Percentiles rank a stretch among this genome's conserved stretches.
These are phyloP conservation scores for Akanthomyces muscarius DNA, from an alignment of 2,329 filamentous ascomycete genomes.

Conservation along the genomic window DNA sequence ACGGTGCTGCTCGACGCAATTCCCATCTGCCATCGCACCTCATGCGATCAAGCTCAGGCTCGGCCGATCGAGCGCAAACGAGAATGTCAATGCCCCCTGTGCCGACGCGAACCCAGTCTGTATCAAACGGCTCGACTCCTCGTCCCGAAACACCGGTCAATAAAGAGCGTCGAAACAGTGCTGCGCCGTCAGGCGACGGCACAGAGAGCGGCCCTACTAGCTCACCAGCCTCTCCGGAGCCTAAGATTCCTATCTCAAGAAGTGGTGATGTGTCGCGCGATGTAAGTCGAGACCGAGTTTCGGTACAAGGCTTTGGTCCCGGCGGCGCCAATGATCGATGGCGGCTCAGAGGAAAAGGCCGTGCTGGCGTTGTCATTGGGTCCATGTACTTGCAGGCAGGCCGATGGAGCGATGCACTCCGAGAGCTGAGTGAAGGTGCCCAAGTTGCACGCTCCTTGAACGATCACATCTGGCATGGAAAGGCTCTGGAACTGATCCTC, in stretches of 20 bases:
- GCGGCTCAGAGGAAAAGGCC: slow-evolving; percentile 75
- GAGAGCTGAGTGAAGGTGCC: slow-evolving; percentile 77
- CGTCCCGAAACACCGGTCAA: slow-evolving; percentile 47
- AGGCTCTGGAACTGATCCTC: slow-evolving; percentile 83
- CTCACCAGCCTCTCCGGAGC: slow-evolving; percentile 40
- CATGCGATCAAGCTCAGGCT: slow-evolving; percentile 52
- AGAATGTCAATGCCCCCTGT: slow-evolving; percentile 82
- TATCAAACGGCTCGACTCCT: slow-evolving; percentile 43
- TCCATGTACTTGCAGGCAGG: slow-evolving; percentile 86
- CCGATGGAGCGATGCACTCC: slow-evolving; percentile 82
- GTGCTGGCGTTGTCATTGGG: slow-evolving; percentile 74
- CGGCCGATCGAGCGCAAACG: slow-evolving; percentile 57
- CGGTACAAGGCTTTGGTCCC: slow-evolving; percentile 67
- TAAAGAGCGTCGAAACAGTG: slow-evolving; percentile 42
- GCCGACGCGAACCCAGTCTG: slow-evolving; percentile 41
- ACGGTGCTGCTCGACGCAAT: slow-evolving; percentile 45
- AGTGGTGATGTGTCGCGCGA: slow-evolving; percentile 45
- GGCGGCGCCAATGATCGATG: slow-evolving; percentile 71
- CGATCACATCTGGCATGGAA: slow-evolving; percentile 96
- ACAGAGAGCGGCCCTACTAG: slow-evolving; percentile 34
- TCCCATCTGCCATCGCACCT: slow-evolving; percentile 45
- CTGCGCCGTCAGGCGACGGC: slow-evolving; percentile 47
- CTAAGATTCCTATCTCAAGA: slow-evolving; percentile 34
- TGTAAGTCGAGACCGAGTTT: slow-evolving; percentile 52
- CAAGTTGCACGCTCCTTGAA: slow-evolving; percentile 71